Percentiles rank a stretch among this genome's conserved stretches.
Evolutionary conservation across 805 yeast species (phyloP).

Genomic region (Kockiozyma suomiensis): DNA sequence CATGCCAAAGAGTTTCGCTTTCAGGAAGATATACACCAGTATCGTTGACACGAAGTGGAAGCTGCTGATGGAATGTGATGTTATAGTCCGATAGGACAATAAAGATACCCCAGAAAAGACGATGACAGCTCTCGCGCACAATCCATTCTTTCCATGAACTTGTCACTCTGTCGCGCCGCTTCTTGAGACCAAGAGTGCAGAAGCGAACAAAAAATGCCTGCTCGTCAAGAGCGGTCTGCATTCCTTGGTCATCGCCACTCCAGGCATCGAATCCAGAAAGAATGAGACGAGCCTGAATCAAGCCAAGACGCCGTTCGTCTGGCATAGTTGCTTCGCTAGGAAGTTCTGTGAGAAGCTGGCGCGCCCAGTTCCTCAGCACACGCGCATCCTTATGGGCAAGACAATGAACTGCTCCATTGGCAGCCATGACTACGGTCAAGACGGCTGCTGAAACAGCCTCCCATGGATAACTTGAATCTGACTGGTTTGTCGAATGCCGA

Average conservation of each 20-base stretch:
- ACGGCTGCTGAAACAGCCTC: constrained; percentile 15
- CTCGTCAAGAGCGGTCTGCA: constrained; percentile 21
- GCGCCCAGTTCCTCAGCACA: constrained; percentile 14
- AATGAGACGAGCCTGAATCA: constrained; percentile 14
- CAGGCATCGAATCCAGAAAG: constrained; percentile 19
- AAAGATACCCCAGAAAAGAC: constrained; percentile 19
- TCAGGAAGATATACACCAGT: constrained; percentile 35
- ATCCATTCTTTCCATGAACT: constrained; percentile 20
- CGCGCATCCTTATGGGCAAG: constrained; percentile 18
- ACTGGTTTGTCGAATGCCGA: not conserved
- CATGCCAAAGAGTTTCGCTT: constrained; percentile 35
- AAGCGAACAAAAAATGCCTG: constrained; percentile 18
- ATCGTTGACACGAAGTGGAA: constrained; percentile 23
- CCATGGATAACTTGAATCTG: constrained; percentile 12
- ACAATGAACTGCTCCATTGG: constrained; percentile 16
- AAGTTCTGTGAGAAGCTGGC: constrained; percentile 8
- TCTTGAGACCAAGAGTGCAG: constrained; percentile 10
- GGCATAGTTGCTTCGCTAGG: constrained; percentile 17
- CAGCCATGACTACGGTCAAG: constrained; percentile 10
- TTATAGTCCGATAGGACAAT: constrained; percentile 16
- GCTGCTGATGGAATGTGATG: constrained; percentile 16
- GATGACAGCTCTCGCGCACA: constrained; percentile 16
- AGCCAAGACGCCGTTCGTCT: constrained; percentile 15
- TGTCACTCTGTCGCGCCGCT: constrained; percentile 12
- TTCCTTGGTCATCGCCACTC: constrained; percentile 21